Evolutionary conservation across 352 stramenopile species (phyloP).

Genomic region (Globisporangium irregulare): DNA sequence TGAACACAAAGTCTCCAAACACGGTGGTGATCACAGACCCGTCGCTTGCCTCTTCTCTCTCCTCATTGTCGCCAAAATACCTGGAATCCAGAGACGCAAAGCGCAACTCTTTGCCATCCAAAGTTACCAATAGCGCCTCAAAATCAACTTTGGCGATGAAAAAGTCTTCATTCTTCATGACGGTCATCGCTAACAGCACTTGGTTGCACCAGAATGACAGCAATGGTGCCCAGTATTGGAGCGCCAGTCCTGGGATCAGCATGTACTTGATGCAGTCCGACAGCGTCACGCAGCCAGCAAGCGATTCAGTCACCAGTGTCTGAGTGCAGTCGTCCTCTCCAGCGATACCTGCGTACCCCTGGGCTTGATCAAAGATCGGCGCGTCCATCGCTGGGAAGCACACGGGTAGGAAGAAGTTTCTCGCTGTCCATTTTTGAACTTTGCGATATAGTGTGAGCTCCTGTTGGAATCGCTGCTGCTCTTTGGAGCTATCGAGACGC

Average conservation of each 20-base stretch:
- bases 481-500: constrained; percentile 6
- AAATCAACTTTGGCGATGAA: constrained; percentile 16
- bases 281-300: constrained; percentile 29
- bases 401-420: constrained; percentile 24
- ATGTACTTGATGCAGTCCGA: constrained; percentile 23
- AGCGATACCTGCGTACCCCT: not conserved
- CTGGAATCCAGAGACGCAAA: constrained; percentile 23
- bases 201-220: constrained; percentile 33
- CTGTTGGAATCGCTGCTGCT: constrained; percentile 17
- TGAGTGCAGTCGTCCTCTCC: constrained; percentile 12
- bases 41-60: not conserved
- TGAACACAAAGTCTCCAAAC: constrained; percentile 19
- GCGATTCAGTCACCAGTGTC: constrained; percentile 27
- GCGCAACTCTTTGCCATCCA: constrained; percentile 24
- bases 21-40: not conserved
- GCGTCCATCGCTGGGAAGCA: constrained; percentile 11
- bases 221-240: constrained; percentile 23
- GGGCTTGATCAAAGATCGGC: constrained; percentile 20
- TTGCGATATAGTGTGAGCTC: constrained; percentile 27
- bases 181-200: constrained; percentile 29
- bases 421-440: constrained; percentile 18
- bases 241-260: constrained; percentile 9
- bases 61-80: not conserved
- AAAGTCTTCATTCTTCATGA: constrained; percentile 31
- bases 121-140: constrained; percentile 30